phyloP scores from a whole-genome alignment of 1,284 basidiomycete genomes.

The Naganishia cerealis region DNA sequence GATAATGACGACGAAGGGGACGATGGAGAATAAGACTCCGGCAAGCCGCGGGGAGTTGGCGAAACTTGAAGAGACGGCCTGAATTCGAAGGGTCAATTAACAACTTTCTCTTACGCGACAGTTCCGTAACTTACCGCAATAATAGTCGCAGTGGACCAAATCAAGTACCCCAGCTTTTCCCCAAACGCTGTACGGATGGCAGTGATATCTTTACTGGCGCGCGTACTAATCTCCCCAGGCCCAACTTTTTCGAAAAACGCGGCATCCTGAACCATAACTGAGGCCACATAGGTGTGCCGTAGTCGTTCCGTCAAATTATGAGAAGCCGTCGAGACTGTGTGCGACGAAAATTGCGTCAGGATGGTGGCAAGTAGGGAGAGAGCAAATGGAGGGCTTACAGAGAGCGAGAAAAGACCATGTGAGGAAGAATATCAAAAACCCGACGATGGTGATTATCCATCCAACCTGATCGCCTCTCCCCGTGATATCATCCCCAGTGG shows the following conservation, averaged over 20 bases:
- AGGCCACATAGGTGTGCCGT: slow-evolving; percentile 54
- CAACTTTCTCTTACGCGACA: not conserved
- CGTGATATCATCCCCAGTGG: slow-evolving; percentile 36
- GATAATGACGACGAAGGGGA: slow-evolving; percentile 79
- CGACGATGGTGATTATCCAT: slow-evolving; percentile 51
- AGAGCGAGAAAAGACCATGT: slow-evolving; percentile 44
- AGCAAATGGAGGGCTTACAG: slow-evolving; percentile 37
- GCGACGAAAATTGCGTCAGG: not conserved
- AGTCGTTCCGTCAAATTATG: slow-evolving; percentile 49
- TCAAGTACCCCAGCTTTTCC: slow-evolving; percentile 69
- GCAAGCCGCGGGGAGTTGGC: slow-evolving; percentile 61
- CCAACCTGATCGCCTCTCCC: slow-evolving; percentile 41
- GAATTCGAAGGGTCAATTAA: not conserved
- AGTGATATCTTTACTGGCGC: slow-evolving; percentile 74
- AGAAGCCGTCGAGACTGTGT: slow-evolving; percentile 48
- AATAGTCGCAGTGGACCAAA: slow-evolving; percentile 60
- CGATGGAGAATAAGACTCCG: slow-evolving; percentile 77
- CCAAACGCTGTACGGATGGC: slow-evolving; percentile 82
- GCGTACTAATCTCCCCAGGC: slow-evolving; percentile 90
- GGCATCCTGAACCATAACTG: slow-evolving; percentile 62
- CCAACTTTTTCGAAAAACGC: slow-evolving; percentile 93
- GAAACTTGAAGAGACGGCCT: slow-evolving; percentile 52
- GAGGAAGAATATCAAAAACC: slow-evolving; percentile 41
- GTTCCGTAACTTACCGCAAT: slow-evolving; percentile 58
- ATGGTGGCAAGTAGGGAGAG: not conserved